Base-by-base conservation (phyloP, 177 flowering plant species). In the Vitis hybrid region DNA sequence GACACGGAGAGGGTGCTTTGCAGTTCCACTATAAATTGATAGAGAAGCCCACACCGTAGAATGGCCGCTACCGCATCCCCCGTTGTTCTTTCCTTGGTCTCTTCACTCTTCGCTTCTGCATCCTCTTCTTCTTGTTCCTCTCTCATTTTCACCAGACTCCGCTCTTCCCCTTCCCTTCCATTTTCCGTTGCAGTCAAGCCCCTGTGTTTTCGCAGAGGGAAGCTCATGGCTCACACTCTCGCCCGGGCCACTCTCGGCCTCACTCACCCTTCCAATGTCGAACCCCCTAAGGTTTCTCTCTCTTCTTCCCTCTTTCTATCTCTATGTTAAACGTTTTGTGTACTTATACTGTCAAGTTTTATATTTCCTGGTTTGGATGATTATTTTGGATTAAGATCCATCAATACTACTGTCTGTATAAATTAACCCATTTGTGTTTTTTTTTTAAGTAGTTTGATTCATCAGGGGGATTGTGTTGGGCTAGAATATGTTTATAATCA, bases 161-260 rank as follows among this genome's bases (percentile, higher is more conserved):
- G 69, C 17, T 66, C 74, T 52, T 19, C 75, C 9, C 65, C 80
- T 50, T 26, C 52, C 6, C 64, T 71, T 50, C 60, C 67, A 50
- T 34, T 72, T 65, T 73, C 81, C n/a, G 52, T 77, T 51, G 32
- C 80, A 1, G 65, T 61, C 18, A 23, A 30, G 5, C 77, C 76
- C 52, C 55, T 69, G 18, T 21, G 61, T 40, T 70, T 54, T 18
- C 66, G 69, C 2, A 72, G 74, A 69, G 74, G 70, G 26, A 77
- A 51, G 57, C 61, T 58, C 66, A 82, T 80, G 83, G 82, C 81
- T 72, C 83, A 78, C 73, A 26, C 82, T 23, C 15, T 75, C 21
- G 78, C 80, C 7, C 70, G 51, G 56, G 81, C 83, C 60, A 76
- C 76, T 76, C 85, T 84, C n/a, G 87, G 87, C 65, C 85, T 84